Evolutionary conservation across 805 yeast species (phyloP), one percentile per base, ranked within the genome.

Genomic region (Starmerella gropengiesseri): DNA sequence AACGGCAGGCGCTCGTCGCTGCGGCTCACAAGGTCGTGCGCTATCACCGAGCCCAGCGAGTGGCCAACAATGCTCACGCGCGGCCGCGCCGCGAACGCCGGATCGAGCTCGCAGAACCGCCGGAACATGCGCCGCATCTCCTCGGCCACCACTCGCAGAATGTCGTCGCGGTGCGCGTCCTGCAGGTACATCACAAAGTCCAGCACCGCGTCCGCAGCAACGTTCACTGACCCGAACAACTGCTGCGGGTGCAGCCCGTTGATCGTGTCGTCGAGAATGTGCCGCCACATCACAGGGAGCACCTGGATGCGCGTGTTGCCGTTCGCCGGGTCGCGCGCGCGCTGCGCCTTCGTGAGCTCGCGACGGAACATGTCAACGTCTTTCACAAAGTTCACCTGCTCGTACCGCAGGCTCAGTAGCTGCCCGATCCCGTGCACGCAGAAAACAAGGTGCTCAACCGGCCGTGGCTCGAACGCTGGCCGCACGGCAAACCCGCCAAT

Each of bases 351-450:
- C 14, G 12, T 28, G 12, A 46, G 28, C 2, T 47, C 45, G 1
- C 21, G 21, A n/a, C 67, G 46, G 48, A 87, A 60, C 25, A 71
- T 68, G 53, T 81, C 82, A 26, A 85, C 74, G 28, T 86, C 86
- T 57, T 86, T 94, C 7, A 85, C 77, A 64, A 89, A 91, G 60
- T 84, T 84, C 20, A 89, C 79, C 40, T 80, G 77, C 52, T 86
- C 87, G 55, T 80, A 77, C 54, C 74, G 74, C 35, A 76, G 68
- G 1, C 95, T 93, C 40, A 91, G 64, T 14, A 78, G 74, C 61
- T 89, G 98, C 2, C 97, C 98, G 47, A 89, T 83, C 0, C 98
- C 98, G 63, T 89, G 98, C 22, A 89, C 74, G 56, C 95, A 85
- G n/a, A 89, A 65, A 1, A 87, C 74, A 48, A 89, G 63, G 55